phyloP scores from a whole-genome alignment of 306 rosid species.

The Cucurbita argyrosperma region DNA sequence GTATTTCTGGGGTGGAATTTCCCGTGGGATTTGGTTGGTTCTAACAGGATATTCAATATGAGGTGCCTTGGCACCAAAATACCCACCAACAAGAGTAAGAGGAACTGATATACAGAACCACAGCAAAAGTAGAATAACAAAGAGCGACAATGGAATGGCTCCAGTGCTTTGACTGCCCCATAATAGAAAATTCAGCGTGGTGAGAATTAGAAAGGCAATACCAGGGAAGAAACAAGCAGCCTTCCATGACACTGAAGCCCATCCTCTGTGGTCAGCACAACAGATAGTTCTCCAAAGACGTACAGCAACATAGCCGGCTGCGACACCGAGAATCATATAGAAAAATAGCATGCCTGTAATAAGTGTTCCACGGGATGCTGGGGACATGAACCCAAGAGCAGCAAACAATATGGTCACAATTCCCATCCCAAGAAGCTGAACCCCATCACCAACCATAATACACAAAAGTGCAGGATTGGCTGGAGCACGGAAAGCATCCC shows the following conservation, averaged over 20 bases:
- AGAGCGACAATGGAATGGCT: constrained; percentile 84
- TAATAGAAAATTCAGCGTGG: constrained; percentile 67
- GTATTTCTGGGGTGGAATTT: constrained; percentile 78
- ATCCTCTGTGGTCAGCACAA: constrained; percentile 58
- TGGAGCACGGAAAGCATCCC: constrained; percentile 96
- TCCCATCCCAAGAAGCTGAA: constrained; percentile 97
- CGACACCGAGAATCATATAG: constrained; percentile 83
- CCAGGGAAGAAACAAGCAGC: constrained; percentile 97
- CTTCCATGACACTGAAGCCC: constrained; percentile 75
- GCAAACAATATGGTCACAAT: constrained; percentile 91
- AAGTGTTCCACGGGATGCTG: constrained; percentile 89
- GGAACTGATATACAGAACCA: constrained; percentile 98
- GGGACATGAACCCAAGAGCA: constrained; percentile 96
- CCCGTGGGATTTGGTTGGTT: constrained; percentile 83
- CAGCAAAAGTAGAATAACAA: constrained; percentile 56
- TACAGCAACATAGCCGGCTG: constrained; percentile 89
- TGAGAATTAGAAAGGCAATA: constrained; percentile 69
- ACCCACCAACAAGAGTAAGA: constrained; percentile 80
- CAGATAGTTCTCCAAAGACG: constrained; percentile 84
- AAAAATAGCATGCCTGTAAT: constrained; percentile 84
- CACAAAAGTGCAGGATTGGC: constrained; percentile 56
- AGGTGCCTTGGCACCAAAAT: constrained; percentile 76
- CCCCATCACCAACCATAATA: constrained; percentile 83
- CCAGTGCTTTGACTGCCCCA: constrained; percentile 99
- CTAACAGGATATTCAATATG: constrained; percentile 78